Evolutionary conservation across 306 rosid genomes (phyloP).

Genomic region (Astragalus glycyphyllos): DNA sequence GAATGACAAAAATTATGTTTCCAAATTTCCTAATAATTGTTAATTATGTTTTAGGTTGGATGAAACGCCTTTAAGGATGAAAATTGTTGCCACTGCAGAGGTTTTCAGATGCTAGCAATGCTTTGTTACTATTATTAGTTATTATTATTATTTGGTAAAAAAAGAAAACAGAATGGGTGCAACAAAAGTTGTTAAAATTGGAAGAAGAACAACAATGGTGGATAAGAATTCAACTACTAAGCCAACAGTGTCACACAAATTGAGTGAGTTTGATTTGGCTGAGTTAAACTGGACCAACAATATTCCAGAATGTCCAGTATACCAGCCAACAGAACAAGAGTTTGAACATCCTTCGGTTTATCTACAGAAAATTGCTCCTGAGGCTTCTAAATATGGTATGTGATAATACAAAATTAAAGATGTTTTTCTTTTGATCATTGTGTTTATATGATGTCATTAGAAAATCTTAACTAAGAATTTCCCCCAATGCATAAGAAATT

Average conservation of each 20-base stretch:
- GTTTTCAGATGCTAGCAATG: no score
- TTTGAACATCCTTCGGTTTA: slow-evolving; percentile 49
- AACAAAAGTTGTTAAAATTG: slow-evolving; percentile 22
- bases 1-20: no score
- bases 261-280: slow-evolving; percentile 14
- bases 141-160: no score
- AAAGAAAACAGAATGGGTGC: slow-evolving; percentile 1
- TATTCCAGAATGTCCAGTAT: slow-evolving; percentile 48
- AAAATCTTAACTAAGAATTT: not conserved
- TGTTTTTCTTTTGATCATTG: not conserved
- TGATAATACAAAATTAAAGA: not conserved
- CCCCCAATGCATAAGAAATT: slow-evolving; percentile 7
- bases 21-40: no score
- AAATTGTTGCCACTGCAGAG: no score
- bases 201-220: not conserved
- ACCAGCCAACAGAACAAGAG: slow-evolving; percentile 47
- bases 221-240: slow-evolving; percentile 2
- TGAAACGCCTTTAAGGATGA: slow-evolving; percentile 27
- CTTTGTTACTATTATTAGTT: no score
- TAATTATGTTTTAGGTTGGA: slow-evolving; percentile 9
- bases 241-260: not conserved
- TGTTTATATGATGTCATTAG: not conserved
- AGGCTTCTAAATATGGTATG: slow-evolving; percentile 52
- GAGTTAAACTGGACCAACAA: slow-evolving; percentile 43
- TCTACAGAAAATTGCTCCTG: slow-evolving; percentile 46